Percentiles rank a stretch among this genome's conserved stretches.
Evolutionary conservation across 108 stramenopile species (phyloP).

Genomic region (Stephanodiscus minutulus): DNA sequence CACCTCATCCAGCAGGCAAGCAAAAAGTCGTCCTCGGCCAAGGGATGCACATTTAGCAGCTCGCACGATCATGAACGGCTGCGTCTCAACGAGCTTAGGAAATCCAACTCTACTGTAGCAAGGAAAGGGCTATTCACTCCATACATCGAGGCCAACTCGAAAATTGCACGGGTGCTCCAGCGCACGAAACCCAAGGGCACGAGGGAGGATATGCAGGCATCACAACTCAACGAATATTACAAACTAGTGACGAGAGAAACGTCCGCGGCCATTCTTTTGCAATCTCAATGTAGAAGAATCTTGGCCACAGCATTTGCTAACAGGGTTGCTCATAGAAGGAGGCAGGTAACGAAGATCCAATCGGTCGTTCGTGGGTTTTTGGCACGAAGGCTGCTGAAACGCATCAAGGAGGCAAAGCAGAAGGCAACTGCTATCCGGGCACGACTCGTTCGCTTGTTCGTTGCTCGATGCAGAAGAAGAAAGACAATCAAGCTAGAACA

Average conservation of each 20-base stretch:
- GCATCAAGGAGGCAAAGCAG: constrained; percentile 7
- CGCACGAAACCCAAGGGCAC: constrained; percentile 27
- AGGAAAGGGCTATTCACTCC: constrained; percentile 24
- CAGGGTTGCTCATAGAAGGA: constrained; percentile 8
- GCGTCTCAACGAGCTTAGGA: constrained; percentile 23
- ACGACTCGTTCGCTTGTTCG: constrained; percentile 5
- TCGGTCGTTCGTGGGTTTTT: constrained; percentile 22
- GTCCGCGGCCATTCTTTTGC: constrained; percentile 37
- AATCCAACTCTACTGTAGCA: neutral
- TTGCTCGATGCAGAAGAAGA: constrained; percentile 32
- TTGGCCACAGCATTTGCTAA: constrained; percentile 24
- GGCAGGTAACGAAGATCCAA: constrained; percentile 40
- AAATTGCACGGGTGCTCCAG: constrained; percentile 41
- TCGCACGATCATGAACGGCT: constrained; percentile 7
- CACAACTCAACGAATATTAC: constrained; percentile 38
- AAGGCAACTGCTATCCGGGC: constrained; percentile 22
- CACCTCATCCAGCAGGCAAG: constrained; percentile 16
- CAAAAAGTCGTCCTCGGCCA: neutral
- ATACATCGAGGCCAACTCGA: constrained; percentile 45
- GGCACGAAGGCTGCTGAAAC: constrained; percentile 17
- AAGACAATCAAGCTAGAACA: constrained; percentile 34
- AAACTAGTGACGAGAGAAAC: constrained; percentile 35
- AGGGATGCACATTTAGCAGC: neutral
- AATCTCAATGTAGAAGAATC: constrained; percentile 38
- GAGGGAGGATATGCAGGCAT: constrained; percentile 40